Evolutionary conservation across 768 basidiomycete species (phyloP).

Genomic region (Candolleomyces aberdarensis): DNA sequence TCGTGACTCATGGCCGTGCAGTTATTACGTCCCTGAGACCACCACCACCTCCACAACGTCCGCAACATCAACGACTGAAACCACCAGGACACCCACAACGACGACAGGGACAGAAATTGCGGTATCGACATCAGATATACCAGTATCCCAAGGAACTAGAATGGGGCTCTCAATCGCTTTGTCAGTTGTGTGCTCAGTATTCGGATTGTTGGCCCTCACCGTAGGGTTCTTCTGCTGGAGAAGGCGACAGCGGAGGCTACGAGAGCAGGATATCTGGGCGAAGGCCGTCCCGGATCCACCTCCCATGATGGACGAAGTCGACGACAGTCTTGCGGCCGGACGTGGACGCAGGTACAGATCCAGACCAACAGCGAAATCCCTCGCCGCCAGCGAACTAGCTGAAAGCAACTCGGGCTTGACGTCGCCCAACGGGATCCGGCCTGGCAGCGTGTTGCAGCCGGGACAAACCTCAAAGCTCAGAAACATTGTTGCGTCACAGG

Average conservation of each 20-base stretch:
- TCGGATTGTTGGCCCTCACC: neutral
- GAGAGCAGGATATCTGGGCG: slow-evolving; percentile 1
- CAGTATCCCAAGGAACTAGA: neutral
- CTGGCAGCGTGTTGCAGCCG: neutral
- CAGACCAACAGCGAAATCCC: neutral
- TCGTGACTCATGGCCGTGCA: neutral
- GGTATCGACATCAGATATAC: neutral
- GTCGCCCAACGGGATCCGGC: too few species aligned
- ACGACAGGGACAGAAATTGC: neutral
- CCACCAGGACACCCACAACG: neutral
- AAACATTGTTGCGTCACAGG: neutral
- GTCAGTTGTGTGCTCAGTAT: neutral
- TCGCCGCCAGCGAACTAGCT: neutral
- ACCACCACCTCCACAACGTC: neutral
- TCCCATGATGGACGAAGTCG: slow-evolving; percentile 6
- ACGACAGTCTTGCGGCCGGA: slow-evolving; percentile 4
- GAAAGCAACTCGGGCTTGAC: neutral
- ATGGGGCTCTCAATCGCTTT: slow-evolving; percentile 6
- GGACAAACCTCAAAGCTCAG: slow-evolving; percentile 4
- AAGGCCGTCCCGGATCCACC: neutral
- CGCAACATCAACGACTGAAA: neutral
- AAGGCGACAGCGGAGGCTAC: neutral
- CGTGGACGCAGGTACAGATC: slow-evolving; percentile 2
- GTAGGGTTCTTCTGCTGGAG: neutral
- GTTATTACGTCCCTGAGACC: neutral